Evolutionary conservation across 805 yeast species (phyloP), one percentile per base, ranked within the genome.

Genomic region (Lachancea quebecensis): DNA sequence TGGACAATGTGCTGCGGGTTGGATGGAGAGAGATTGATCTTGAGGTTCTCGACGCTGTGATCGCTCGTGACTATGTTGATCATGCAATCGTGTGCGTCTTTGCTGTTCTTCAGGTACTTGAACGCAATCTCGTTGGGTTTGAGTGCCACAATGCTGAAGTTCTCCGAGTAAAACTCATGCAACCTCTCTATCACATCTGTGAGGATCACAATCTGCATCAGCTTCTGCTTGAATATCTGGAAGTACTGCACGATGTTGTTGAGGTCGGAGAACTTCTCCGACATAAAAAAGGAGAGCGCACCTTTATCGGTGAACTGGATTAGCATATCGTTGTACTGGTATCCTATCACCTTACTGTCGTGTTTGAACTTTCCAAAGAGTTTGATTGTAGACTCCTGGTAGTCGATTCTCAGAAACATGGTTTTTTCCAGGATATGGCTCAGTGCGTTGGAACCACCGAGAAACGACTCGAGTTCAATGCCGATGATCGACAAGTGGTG

Each of bases 1-100:
- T 62, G 65, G 11, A 65, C 53, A 14, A 60, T 56, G 50, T 54
- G 54, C 49, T 64, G 69, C 12, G 67, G 67, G 39, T 63, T 65
- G 1, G 60, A 53, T 10, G 59, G 51, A 8, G 66, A 56, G 28
- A 65, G 46, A 36, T 55, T 46, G 16, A 65, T 60, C 6, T 59
- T 55, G 16, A 65, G 38, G 18, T 59, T 60, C 34, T 60, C 59
- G 5, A 58, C 60, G 39, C 47, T 56, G 35, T 56, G 56, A 29
- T 59, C 61, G 38, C 54, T 53, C 2, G 64, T 56, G 8, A 53
- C 53, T 12, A 62, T 62, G 43, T 55, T 54, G 17, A 64, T 60
- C 11, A 58, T 58, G 49, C 69, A 65, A 46, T 65, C 69, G 34
- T 58, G 56, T 16, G 47, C 52, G 42, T 53, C 57, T 2, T 34